Evolutionary conservation across 768 basidiomycete genomes (phyloP).

Genomic region (Amanita phalloides): DNA sequence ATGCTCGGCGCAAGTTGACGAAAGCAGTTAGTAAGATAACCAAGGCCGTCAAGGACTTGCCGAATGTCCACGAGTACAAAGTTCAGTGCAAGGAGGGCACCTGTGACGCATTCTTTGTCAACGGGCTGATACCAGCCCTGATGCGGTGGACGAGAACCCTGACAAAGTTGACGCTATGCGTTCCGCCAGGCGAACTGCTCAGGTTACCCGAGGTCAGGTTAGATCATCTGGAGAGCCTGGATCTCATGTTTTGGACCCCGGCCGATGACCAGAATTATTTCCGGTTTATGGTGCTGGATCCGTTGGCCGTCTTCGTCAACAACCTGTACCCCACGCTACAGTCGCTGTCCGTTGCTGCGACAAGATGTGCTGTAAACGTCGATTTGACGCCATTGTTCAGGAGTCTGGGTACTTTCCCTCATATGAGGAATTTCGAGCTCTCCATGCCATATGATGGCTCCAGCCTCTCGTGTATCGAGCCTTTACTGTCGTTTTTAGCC

Average conservation of each 20-base stretch:
- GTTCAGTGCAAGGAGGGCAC: conserved; percentile 28
- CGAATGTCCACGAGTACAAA: conserved; percentile 23
- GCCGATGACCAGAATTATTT: conserved; percentile 18
- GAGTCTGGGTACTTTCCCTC: conserved; percentile 27
- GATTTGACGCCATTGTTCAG: conserved; percentile 28
- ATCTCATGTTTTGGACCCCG: conserved; percentile 24
- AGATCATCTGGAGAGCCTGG: conserved; percentile 23
- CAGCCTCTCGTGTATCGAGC: conserved; percentile 23
- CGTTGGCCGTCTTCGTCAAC: conserved; percentile 34
- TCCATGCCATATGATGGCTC: conserved; percentile 35
- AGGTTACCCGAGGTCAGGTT: conserved; percentile 22
- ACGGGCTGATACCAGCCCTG: conserved; percentile 25
- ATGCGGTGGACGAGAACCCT: conserved; percentile 20
- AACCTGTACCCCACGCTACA: conserved; percentile 26
- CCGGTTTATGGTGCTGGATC: conserved; percentile 22
- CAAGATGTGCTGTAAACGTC: conserved; percentile 24
- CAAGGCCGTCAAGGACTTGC: conserved; percentile 21
- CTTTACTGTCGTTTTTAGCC: conserved; percentile 24
- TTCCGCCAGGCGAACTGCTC: conserved; percentile 26
- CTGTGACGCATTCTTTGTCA: conserved; percentile 26
- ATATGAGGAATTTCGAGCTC: conserved; percentile 24
- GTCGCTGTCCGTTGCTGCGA: conserved; percentile 25
- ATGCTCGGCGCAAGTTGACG: conserved; percentile 20
- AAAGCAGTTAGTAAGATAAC: conserved; percentile 26
- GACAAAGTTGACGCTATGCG: conserved; percentile 22